phyloP scores from a whole-genome alignment of 768 basidiomycete species.

The Mycena albidolilacea region DNA sequence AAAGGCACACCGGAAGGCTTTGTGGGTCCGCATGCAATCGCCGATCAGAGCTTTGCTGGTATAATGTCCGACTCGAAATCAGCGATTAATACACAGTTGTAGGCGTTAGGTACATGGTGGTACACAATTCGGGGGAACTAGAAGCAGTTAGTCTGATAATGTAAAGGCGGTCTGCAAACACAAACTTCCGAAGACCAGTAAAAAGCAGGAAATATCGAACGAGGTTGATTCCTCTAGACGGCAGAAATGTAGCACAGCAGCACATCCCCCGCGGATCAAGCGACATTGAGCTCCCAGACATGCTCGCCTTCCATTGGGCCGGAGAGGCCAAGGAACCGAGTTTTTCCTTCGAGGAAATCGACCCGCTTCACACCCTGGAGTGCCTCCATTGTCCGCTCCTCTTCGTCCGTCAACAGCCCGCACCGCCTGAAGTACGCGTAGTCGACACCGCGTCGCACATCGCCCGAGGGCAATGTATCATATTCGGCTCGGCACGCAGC shows the following conservation, averaged over 20 bases:
- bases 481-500: constrained; percentile 32
- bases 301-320: constrained; percentile 26
- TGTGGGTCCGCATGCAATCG: not conserved
- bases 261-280: not conserved
- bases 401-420: not conserved
- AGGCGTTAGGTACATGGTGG: not conserved
- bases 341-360: constrained; percentile 32
- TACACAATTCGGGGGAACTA: not conserved
- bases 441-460: constrained; percentile 21
- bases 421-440: constrained; percentile 34
- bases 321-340: constrained; percentile 35
- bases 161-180: not conserved
- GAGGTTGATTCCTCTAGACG: too few relatives aligned
- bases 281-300: constrained; percentile 37
- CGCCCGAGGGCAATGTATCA: constrained; percentile 16
- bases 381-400: constrained; percentile 19
- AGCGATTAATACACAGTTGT: not conserved
- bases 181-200: not conserved
- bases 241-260: not conserved
- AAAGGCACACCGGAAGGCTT: not conserved
- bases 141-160: not conserved
- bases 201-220: not conserved
- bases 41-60: not conserved
- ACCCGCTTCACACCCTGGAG: constrained; percentile 37
- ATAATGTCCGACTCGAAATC: not conserved